Evolutionary conservation across 805 yeast species (phyloP).

Genomic region (Candida ficus): DNA sequence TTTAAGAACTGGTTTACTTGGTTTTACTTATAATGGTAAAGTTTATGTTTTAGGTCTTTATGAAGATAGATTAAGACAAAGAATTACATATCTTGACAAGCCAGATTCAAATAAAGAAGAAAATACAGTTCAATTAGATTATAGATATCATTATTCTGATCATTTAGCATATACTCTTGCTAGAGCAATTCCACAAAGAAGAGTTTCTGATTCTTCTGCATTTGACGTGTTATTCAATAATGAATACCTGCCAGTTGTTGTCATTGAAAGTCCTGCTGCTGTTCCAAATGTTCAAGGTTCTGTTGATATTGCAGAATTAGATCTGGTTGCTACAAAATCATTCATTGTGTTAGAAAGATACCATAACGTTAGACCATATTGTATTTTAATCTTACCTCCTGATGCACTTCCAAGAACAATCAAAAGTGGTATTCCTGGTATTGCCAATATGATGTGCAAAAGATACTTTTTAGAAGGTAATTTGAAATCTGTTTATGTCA

Average conservation of each 20-base stretch:
- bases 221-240: constrained; percentile 73
- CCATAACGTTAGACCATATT: constrained; percentile 75
- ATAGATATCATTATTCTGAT: constrained; percentile 74
- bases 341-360: constrained; percentile 43
- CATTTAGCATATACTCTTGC: constrained; percentile 84
- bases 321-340: constrained; percentile 42
- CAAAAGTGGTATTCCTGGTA: constrained; percentile 82
- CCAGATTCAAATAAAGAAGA: constrained; percentile 19
- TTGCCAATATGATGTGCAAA: constrained; percentile 85
- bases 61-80: constrained; percentile 85
- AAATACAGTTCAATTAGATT: constrained; percentile 20
- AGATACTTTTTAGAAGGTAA: constrained; percentile 72
- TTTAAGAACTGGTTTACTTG: constrained; percentile 84
- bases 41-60: constrained; percentile 84
- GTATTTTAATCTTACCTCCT: constrained; percentile 75
- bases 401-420: constrained; percentile 80
- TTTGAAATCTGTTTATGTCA: constrained; percentile 75
- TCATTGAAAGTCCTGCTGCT: constrained; percentile 69
- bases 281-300: constrained; percentile 25
- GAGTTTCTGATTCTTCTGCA: constrained; percentile 84
- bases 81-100: constrained; percentile 59
- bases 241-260: constrained; percentile 79
- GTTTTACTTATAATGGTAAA: constrained; percentile 83
- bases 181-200: constrained; percentile 56
- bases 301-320: constrained; percentile 37